Base-by-base conservation (phyloP, 129 eudicot genomes). In the Rutidosis leptorrhynchoides region DNA sequence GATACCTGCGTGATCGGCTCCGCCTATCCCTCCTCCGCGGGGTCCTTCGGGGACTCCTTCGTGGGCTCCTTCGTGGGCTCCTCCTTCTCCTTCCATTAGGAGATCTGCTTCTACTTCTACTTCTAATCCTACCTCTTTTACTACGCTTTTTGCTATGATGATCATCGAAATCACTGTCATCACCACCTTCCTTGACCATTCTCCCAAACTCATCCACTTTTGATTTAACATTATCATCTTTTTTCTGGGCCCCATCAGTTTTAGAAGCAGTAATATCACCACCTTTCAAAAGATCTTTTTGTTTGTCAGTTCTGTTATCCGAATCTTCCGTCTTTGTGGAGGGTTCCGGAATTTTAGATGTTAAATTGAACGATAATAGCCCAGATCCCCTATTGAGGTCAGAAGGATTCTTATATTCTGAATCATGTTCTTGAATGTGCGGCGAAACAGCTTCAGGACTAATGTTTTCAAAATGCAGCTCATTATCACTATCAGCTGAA, bases 161-260 rank as follows among this genome's bases (percentile, higher is more conserved):
- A 55, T 77, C 87, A 74, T 79, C 88, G 53, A 92, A 80, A 67
- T 84, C 98, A 72, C 89, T 85, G 49, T 82, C 96, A 77, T 90
- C 83, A 61, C 61, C 85, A 52, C 80, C 89, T 71, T 83, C 79
- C 71, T 82, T 93, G 20, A 79, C 78, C 73, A 88, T 55, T 71
- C 96, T 83, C 54, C 98, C 98, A 80, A 93, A 93, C 77, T 93
- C 95, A 70, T 93, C 98, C 14, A 86, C 87, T 75, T 93, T 72
- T 32, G 60, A 58, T 45, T 68, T 71, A 37, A 78, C 48, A 16
- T 24, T 21, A 63, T 49, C 23, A 6, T 77, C 84, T 52, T 69
- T 74, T 77, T 79, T 81, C 49, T 25, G 74, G 17, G 9, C 15
- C 63, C 68, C 71, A 35, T 7, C 74, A 62, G 30, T 60, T 59